Conservation (phyloP, 2,329 filamentous ascomycete species). For the Exophiala sideris region DNA sequence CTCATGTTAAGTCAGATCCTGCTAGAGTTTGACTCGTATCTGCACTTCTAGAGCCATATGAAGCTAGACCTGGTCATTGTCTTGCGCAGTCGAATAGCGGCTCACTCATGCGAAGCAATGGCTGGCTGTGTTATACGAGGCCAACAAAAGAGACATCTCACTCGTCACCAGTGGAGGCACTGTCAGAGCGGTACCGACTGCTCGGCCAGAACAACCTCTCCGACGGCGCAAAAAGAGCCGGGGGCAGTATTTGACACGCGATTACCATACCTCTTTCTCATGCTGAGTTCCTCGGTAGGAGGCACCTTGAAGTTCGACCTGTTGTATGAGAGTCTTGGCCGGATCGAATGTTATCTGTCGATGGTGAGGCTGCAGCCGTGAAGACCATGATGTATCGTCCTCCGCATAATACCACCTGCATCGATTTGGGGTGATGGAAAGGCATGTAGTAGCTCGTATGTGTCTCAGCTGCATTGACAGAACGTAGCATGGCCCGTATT, state of each 20-base stretch:
- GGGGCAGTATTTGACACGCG: neutral
- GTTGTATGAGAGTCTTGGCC: neutral
- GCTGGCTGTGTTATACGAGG: neutral
- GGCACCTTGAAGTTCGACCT: neutral
- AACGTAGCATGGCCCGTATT: neutral
- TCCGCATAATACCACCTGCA: neutral
- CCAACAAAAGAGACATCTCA: neutral
- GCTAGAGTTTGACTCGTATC: neutral
- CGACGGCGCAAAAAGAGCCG: neutral
- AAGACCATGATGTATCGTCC: neutral
- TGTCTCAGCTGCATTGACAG: neutral
- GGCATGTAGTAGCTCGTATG: neutral
- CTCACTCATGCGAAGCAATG: neutral
- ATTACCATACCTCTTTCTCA: neutral
- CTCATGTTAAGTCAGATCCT: neutral
- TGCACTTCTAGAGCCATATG: neutral
- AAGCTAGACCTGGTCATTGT: neutral
- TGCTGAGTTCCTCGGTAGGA: neutral
- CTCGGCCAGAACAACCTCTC: neutral
- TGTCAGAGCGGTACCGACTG: neutral
- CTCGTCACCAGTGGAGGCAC: neutral
- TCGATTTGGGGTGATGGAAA: neutral
- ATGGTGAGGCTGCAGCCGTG: neutral
- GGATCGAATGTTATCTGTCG: neutral
- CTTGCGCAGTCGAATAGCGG: neutral